phyloP scores from a whole-genome alignment of 1,284 basidiomycete genomes.

The Ceratobasidium papillatum region DNA sequence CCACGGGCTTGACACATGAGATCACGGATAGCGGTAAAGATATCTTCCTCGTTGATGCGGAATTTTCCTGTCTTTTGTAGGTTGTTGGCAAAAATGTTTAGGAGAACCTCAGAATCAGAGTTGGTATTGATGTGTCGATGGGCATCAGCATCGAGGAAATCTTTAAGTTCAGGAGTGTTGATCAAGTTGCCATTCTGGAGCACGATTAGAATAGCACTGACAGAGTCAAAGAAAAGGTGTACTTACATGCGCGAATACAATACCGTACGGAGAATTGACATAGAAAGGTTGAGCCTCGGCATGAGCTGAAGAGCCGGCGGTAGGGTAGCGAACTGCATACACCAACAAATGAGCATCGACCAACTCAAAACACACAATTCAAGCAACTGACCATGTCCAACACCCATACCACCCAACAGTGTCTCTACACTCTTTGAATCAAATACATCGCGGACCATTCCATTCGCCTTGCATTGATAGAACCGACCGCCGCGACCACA shows the following conservation, averaged over 20 bases:
- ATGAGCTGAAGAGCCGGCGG: conserved; percentile 95
- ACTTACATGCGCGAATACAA: conserved; percentile 95
- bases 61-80: conserved; percentile 99
- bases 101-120: conserved; percentile 95
- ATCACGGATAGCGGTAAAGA: conserved; percentile 91
- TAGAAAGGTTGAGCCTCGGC: conserved; percentile 99
- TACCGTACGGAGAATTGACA: conserved; percentile 98
- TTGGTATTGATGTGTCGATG: conserved; percentile 99
- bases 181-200: conserved; percentile 96
- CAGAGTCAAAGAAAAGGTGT: not conserved
- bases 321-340: conserved; percentile 88
- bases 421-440: conserved; percentile 80
- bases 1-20: conserved; percentile 91
- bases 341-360: conserved; percentile 2
- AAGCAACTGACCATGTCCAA: conserved; percentile 85
- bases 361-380: conserved; percentile 45
- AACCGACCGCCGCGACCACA: conserved; percentile 95
- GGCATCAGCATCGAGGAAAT: conserved; percentile 95
- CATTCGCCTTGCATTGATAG: conserved; percentile 99
- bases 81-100: conserved; percentile 98
- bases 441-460: conserved; percentile 99
- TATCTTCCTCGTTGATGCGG: conserved; percentile 99
- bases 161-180: conserved; percentile 86
- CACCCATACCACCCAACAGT: conserved; percentile 93
- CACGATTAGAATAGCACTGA: not conserved